Evolutionary conservation across 2,329 filamentous ascomycete genomes (phyloP), one percentile per base, ranked within the genome.

Genomic region (Amauroascus niger): DNA sequence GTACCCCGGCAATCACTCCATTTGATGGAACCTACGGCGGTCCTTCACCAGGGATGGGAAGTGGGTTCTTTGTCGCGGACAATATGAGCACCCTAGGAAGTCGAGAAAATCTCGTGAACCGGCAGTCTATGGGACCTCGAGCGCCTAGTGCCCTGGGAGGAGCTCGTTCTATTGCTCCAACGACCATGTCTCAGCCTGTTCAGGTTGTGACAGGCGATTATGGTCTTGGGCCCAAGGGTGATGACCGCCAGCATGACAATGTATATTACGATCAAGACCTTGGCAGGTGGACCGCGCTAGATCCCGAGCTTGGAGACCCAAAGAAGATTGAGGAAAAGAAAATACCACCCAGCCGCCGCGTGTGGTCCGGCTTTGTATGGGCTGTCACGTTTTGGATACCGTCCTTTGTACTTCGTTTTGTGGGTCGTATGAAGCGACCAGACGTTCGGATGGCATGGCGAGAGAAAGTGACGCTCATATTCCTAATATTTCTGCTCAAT

Each of bases 401-500:
- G 0, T 97, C 91, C 0, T 86, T 88, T 46, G 60, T 87, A 1
- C 81, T 98, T 14, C 79, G 80, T n/a, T 84, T 78, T 56, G 65
- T 97, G 55, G 93, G 93, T 30, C 87, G 91, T 20, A 98, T 98
- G 93, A 94, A 95, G 72, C 84, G 93, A 53, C 93, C 90, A 1
- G 93, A 98, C 71, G 88, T 98, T 7, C 87, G 93, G 24, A 87
- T 96, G 81, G 93, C 93, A 0, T 98, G 93, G 93, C 81, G 93
- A 69, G 93, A 98, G 65, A 98, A 98, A 71, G 49, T 98, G 9
- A 85, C 93, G 0, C 75, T 98, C 9, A 82, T 90, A 45, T 75
- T 87, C 55, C 63, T 95, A 50, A 97, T 98, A 61, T 67, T 87
- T 28, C 63, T 98, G 11, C 71, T 95, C 60, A 98, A 98, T 70